phyloP scores from a whole-genome alignment of 2,329 filamentous ascomycete genomes.

The Grosmannia penicillata region DNA sequence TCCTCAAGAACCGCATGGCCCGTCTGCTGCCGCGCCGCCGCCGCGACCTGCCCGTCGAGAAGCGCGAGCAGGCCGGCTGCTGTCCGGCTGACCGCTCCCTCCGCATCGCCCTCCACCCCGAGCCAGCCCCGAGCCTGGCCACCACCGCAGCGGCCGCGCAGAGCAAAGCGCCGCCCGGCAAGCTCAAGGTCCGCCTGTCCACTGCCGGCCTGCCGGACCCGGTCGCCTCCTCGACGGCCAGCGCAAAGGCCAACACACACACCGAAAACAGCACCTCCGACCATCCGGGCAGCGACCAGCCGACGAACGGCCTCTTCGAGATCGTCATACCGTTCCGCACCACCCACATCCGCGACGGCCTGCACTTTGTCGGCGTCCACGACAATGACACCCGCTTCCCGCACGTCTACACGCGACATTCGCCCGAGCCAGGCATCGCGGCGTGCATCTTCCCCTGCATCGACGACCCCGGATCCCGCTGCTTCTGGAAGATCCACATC shows the following conservation, averaged over 20 bases:
- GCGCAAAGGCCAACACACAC: background rate
- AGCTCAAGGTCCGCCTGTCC: constrained; percentile 9
- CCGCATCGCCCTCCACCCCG: constrained; percentile 22
- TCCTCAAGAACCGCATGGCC: constrained; percentile 53
- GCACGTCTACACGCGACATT: constrained; percentile 80
- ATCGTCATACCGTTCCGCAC: constrained; percentile 63
- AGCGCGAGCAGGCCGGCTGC: constrained; percentile 39
- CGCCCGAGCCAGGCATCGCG: constrained; percentile 60
- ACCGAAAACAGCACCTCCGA: background rate
- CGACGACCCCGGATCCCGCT: constrained; percentile 62
- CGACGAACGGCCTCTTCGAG: constrained; percentile 15
- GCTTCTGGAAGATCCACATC: constrained; percentile 78
- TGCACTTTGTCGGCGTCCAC: constrained; percentile 83
- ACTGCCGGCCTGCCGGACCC: background rate
- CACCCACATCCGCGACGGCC: constrained; percentile 62
- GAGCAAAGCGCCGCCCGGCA: background rate
- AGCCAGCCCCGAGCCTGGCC: too few species aligned
- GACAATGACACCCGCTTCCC: constrained; percentile 71
- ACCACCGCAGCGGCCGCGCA: constrained; percentile 7
- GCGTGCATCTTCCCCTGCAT: constrained; percentile 88
- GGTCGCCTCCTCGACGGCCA: background rate
- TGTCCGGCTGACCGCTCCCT: constrained; percentile 41
- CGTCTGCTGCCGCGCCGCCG: constrained; percentile 35
- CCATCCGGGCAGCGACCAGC: background rate
- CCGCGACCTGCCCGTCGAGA: constrained; percentile 37